Percentiles rank a stretch among this genome's conserved stretches.
phyloP scores from a whole-genome alignment of 768 basidiomycete genomes.

The Agrocybe pediades region DNA sequence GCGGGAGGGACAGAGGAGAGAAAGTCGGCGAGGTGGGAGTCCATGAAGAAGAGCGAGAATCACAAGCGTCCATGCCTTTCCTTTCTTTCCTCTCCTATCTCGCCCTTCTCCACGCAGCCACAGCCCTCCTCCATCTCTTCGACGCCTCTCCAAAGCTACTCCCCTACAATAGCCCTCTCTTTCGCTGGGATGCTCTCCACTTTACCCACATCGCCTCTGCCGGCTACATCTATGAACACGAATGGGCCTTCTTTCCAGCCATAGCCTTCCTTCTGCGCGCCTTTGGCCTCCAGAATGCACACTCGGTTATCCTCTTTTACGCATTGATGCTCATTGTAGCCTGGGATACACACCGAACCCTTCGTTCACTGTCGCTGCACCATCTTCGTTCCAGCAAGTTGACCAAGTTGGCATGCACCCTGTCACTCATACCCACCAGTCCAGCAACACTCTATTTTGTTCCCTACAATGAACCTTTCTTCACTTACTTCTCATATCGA shows the following conservation, averaged over 20 bases:
- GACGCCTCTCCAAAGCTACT: slow-evolving; percentile 38
- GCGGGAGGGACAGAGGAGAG: slow-evolving; percentile 62
- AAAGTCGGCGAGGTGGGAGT: slow-evolving; percentile 40
- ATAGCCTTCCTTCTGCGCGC: slow-evolving; percentile 55
- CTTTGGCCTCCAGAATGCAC: slow-evolving; percentile 26
- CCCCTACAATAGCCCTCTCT: slow-evolving; percentile 27
- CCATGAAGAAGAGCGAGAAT: slow-evolving; percentile 3
- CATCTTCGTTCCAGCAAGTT: slow-evolving; percentile 57
- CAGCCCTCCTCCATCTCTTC: slow-evolving; percentile 34
- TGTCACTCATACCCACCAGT: slow-evolving; percentile 82
- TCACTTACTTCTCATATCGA: slow-evolving; percentile 76
- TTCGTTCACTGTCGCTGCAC: slow-evolving; percentile 61
- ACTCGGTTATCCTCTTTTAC: slow-evolving; percentile 33
- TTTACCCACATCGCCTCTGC: slow-evolving; percentile 68
- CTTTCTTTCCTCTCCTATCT: slow-evolving; percentile 22
- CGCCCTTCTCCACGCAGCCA: slow-evolving; percentile 28
- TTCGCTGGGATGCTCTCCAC: slow-evolving; percentile 91
- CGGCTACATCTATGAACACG: slow-evolving; percentile 68
- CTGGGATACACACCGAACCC: slow-evolving; percentile 43
- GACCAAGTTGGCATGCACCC: slow-evolving; percentile 59
- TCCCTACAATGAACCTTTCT: slow-evolving; percentile 85
- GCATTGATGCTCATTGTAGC: slow-evolving; percentile 38
- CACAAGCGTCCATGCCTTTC: slow-evolving; percentile 10
- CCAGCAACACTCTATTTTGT: slow-evolving; percentile 73
- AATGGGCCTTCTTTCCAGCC: slow-evolving; percentile 88